A percentile compares a stretch with the other conserved stretches of the same genome.
Conservation (phyloP, 2,329 filamentous ascomycete genomes). For the Sarocladium strictum region DNA sequence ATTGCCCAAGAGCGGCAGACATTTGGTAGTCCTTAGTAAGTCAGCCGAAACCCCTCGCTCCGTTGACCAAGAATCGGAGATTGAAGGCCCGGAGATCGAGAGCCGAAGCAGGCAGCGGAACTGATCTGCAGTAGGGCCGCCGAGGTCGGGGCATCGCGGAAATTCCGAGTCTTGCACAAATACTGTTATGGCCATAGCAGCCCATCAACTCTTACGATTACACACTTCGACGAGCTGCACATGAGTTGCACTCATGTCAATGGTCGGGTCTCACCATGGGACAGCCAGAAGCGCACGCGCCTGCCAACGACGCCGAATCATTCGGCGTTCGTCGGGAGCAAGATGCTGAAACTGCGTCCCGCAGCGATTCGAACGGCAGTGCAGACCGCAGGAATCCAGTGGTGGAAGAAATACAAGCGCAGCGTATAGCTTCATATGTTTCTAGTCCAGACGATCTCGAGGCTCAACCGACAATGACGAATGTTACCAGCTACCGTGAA, state of each 20-base stretch:
- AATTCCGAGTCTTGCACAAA: neutral
- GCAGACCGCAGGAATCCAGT: neutral
- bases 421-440: slow-evolving; percentile 21
- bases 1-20: no score
- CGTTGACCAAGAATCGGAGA: neutral
- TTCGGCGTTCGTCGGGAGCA: neutral
- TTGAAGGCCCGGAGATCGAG: neutral
- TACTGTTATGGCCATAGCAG: neutral
- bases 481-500: slow-evolving; percentile 19
- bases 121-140: neutral
- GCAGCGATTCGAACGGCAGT: neutral
- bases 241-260: neutral
- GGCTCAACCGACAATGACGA: slow-evolving; percentile 9
- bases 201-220: neutral
- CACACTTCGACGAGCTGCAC: neutral
- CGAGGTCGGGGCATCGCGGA: neutral
- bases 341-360: neutral
- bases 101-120: neutral
- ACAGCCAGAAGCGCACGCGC: neutral
- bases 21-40: no score
- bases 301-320: neutral
- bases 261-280: neutral
- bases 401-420: neutral
- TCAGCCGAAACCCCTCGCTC: neutral
- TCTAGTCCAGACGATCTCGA: slow-evolving; percentile 24